Base-by-base conservation (phyloP, 495 filamentous ascomycete species). In the Penicillium coprophilum region DNA sequence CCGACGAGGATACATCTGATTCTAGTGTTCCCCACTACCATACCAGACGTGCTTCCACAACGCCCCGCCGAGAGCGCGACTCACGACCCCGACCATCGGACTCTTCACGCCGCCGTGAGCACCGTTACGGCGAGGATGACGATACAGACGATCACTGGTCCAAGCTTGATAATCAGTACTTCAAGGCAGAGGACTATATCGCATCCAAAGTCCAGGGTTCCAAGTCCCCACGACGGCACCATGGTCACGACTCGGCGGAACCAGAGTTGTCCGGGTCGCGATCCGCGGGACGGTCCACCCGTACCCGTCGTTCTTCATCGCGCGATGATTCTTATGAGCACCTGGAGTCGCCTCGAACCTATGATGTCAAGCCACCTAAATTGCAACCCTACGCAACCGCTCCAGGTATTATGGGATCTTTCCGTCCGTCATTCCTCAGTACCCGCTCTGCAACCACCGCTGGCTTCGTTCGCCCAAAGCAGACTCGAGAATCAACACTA, bases 151-250 rank as follows among this genome's bases (percentile, higher is more conserved):
- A 73, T 27, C 58, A 52, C 20, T 66, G 39, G 53, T 53, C 53
- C 46, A 71, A 72, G 50, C 65, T 71, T 13, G 59, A 72, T n/a
- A 60, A 32, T n/a, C 57, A 63, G 50, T 48, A 52, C 7, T 54
- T 39, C 28, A 52, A 38, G 3, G 77, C 71, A 1, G 50, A 61
- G 30, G 65, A 78, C 31, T 77, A 81, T 45, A 79, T 81, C 32
- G 60, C 47, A 77, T 80, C 34, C 60, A 60, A 47, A 67, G 68
- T 19, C 67, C 71, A 44, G 69, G 64, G 47, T 53, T 71, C 41
- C 64, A 73, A 31, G 46, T 57, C 73, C 31, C 73, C 73, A 54
- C 71, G 41, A 19, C 66, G 58, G 34, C 46, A 53, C 64, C 64
- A 57, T 64, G 63, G 61, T 57, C 67, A 69, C 58, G 73, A 76